These are phyloP conservation scores for Malassezia brasiliensis DNA, from an alignment of 1,284 basidiomycete species.

Conservation along the genomic window DNA sequence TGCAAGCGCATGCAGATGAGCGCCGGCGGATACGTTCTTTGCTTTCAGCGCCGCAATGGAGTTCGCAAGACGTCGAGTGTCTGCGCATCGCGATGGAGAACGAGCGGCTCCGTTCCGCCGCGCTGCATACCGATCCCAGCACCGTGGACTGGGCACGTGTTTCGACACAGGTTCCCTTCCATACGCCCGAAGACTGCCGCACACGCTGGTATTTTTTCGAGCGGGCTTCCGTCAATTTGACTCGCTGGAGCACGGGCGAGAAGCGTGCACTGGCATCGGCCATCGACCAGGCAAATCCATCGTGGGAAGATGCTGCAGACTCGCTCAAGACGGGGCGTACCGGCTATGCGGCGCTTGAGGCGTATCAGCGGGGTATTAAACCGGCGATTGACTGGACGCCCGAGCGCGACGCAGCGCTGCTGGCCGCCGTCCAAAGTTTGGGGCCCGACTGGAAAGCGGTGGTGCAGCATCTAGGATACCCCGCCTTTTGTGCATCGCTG, in stretches of 20 bases:
- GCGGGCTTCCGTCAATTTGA: conserved; percentile 2
- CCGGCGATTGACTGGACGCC: conserved; percentile 12
- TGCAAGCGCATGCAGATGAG: conserved; percentile 3
- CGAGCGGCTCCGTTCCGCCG: conserved; percentile 2
- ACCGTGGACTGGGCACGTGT: conserved; percentile 7
- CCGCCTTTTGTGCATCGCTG: background rate
- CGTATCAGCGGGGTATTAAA: conserved; percentile 13
- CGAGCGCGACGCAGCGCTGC: conserved; percentile 6
- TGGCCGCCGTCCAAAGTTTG: conserved; percentile 1
- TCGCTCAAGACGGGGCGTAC: conserved; percentile 2
- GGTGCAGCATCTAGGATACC: conserved; percentile 1
- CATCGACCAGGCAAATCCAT: background rate
- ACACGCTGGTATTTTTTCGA: conserved; percentile 13
- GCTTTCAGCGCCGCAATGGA: conserved; percentile 16
- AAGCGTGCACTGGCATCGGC: conserved; percentile 1
- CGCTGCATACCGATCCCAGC: background rate
- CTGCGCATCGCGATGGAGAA: conserved; percentile 5
- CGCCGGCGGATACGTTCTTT: conserved; percentile 4
- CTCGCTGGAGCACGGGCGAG: conserved; percentile 6
- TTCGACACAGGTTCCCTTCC: conserved; percentile 9
- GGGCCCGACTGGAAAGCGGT: conserved; percentile 17
- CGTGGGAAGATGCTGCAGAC: conserved; percentile 9
- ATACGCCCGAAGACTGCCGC: conserved; percentile 16
- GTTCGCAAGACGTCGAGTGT: conserved; percentile 13
- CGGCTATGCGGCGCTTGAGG: conserved; percentile 12